Evolutionary conservation across 805 yeast species (phyloP).

Genomic region (Zygoascus bituminiphila): DNA sequence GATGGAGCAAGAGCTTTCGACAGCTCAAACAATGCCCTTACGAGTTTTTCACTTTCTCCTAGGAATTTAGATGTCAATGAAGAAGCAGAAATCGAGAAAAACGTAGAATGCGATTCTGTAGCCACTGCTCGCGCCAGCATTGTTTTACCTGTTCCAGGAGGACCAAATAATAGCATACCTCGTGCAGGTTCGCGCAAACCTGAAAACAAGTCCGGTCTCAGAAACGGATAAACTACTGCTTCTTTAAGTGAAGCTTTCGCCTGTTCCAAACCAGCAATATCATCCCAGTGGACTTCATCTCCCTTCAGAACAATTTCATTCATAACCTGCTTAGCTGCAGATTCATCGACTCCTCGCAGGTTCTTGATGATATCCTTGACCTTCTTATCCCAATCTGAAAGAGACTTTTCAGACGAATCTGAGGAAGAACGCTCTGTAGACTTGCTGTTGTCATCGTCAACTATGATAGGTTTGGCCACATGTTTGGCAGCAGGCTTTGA

Average conservation of each 20-base stretch:
- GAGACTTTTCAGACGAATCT: background rate
- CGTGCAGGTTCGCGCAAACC: constrained; percentile 91
- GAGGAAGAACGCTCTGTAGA: background rate
- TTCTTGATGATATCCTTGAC: constrained; percentile 28
- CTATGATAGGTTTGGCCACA: background rate
- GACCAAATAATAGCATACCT: constrained; percentile 95
- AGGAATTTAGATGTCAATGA: constrained; percentile 72
- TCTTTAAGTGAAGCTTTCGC: constrained; percentile 88
- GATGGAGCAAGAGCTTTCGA: constrained; percentile 86
- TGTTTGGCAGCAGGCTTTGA: background rate
- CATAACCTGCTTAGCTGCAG: constrained; percentile 73
- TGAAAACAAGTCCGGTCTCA: constrained; percentile 84
- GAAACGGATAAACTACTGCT: constrained; percentile 90
- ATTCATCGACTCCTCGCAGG: constrained; percentile 62
- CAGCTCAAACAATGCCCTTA: constrained; percentile 75
- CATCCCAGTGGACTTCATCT: constrained; percentile 91
- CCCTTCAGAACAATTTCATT: constrained; percentile 85
- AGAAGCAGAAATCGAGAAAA: constrained; percentile 85
- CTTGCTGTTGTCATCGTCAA: background rate
- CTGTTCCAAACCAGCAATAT: constrained; percentile 83
- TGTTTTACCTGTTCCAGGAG: constrained; percentile 98
- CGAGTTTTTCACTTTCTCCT: constrained; percentile 92
- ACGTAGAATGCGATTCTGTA: constrained; percentile 86
- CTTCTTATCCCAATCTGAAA: constrained; percentile 28
- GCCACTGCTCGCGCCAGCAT: constrained; percentile 97